Percentiles rank a stretch among this genome's conserved stretches.
phyloP scores from a whole-genome alignment of 164 flowering plant species.

The Berberis thunbergii region DNA sequence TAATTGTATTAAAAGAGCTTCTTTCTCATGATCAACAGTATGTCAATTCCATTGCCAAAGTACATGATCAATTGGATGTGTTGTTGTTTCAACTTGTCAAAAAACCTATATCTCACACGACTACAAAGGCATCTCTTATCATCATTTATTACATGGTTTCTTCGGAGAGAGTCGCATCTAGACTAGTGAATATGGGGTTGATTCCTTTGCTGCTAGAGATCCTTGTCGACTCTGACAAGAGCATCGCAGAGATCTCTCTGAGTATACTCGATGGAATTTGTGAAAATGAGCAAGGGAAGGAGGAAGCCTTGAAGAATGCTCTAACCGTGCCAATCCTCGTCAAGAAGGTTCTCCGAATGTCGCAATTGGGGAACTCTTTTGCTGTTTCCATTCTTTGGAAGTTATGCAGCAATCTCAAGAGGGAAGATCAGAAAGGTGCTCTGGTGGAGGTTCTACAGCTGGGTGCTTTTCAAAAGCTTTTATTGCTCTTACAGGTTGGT shows the following conservation, averaged over 20 bases:
- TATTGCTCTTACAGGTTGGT: conserved; percentile 72
- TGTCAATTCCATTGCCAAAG: conserved; percentile 12
- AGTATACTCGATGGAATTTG: conserved; percentile 49
- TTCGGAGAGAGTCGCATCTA: conserved; percentile 8
- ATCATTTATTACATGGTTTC: conserved; percentile 36
- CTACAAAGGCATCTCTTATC: conserved; percentile 50
- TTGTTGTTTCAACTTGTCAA: conserved; percentile 34
- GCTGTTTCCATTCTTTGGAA: conserved; percentile 63
- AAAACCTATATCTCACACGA: conserved; percentile 48
- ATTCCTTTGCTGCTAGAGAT: conserved; percentile 42
- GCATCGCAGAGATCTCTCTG: conserved; percentile 58
- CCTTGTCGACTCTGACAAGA: conserved; percentile 43
- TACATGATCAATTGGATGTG: conserved; percentile 32
- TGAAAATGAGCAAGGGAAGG: conserved; percentile 23
- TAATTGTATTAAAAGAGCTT: conserved; percentile 34
- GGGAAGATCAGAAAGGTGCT: conserved; percentile 20
- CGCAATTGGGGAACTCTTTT: conserved; percentile 55
- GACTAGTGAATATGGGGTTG: conserved; percentile 40
- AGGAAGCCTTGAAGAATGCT: conserved; percentile 32
- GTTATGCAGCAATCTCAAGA: conserved; percentile 38
- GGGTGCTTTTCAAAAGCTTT: conserved; percentile 76
- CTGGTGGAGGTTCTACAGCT: conserved; percentile 50
- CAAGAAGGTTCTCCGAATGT: conserved; percentile 65
- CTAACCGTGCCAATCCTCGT: conserved; percentile 56
- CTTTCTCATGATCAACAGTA: conserved; percentile 21